Percentiles rank a stretch among this genome's conserved stretches.
Conservation (phyloP, 768 basidiomycete genomes). For the Epithele typhae region DNA sequence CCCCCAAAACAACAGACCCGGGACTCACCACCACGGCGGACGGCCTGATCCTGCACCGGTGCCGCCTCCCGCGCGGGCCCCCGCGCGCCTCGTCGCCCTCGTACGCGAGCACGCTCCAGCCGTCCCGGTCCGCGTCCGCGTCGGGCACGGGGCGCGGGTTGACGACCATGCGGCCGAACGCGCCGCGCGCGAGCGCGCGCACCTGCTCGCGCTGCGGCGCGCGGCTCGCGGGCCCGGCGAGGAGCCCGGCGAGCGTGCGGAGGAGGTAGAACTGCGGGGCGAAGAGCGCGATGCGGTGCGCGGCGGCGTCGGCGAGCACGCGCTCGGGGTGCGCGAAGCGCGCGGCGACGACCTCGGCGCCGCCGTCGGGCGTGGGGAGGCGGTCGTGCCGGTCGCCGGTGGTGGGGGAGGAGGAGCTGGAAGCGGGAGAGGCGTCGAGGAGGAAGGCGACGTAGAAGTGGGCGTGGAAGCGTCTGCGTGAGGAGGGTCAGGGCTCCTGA, state of each 20-base stretch:
- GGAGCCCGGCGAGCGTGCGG: conserved; percentile 51
- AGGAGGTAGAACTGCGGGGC: conserved; percentile 75
- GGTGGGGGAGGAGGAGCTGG: conserved; percentile 51
- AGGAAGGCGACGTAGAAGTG: conserved; percentile 69
- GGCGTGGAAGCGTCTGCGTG: conserved; percentile 70
- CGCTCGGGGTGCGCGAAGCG: conserved; percentile 56
- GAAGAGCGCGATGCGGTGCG: conserved; percentile 54
- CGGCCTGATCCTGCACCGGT: conserved; percentile 50
- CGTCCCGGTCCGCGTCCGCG: conserved; percentile 31
- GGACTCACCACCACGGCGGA: conserved; percentile 47
- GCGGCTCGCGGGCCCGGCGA: conserved; percentile 18
- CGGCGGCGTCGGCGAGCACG: conserved; percentile 49
- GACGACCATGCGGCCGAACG: conserved; percentile 60
- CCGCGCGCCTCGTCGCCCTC: conserved; percentile 70
- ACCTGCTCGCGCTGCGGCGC: conserved; percentile 40
- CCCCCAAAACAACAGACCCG: neutral
- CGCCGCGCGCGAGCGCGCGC: conserved; percentile 41
- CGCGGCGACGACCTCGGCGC: conserved; percentile 63
- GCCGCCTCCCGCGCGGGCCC: conserved; percentile 52
- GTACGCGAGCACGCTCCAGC: conserved; percentile 49
- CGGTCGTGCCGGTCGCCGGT: conserved; percentile 52
- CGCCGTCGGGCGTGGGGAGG: conserved; percentile 65
- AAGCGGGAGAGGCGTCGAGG: conserved; percentile 33
- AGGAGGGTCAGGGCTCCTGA: no score
- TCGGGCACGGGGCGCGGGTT: conserved; percentile 40